These are phyloP conservation scores for Trametes sp. DNA, from an alignment of 1,284 basidiomycete genomes.

Conservation along the genomic window DNA sequence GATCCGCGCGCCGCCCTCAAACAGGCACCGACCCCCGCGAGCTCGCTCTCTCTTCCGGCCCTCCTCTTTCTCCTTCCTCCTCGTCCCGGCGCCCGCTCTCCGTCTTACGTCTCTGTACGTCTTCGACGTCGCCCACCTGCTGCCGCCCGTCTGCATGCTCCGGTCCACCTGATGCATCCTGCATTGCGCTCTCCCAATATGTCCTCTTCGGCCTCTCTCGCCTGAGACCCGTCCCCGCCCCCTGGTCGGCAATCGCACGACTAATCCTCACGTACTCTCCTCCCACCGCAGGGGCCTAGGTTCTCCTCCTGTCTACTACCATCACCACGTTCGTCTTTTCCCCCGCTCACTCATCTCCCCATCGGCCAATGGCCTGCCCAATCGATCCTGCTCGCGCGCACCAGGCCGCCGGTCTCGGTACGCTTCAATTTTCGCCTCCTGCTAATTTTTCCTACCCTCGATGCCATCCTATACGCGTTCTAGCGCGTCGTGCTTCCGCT, in stretches of 20 bases:
- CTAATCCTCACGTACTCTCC: slow-evolving; percentile 21
- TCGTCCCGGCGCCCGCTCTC: slow-evolving; percentile 3
- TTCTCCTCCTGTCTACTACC: slow-evolving; percentile 6
- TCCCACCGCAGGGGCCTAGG: slow-evolving; percentile 2
- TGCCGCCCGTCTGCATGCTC: slow-evolving; percentile 19
- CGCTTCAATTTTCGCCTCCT: slow-evolving; percentile 6
- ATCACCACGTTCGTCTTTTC: slow-evolving; percentile 23
- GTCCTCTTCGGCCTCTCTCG: slow-evolving; percentile 4
- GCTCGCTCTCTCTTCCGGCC: not conserved
- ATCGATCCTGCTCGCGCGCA: slow-evolving; percentile 16
- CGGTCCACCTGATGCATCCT: slow-evolving; percentile 16
- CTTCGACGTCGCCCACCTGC: slow-evolving; percentile 19
- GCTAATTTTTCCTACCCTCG: not conserved
- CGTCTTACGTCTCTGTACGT: slow-evolving; percentile 30
- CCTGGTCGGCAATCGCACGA: slow-evolving; percentile 27
- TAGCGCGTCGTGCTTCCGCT: not conserved
- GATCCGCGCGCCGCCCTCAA: not conserved
- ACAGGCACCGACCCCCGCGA: not conserved
- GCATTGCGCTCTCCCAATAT: not conserved
- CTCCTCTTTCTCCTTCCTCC: not conserved
- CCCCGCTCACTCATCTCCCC: not conserved
- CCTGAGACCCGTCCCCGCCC: slow-evolving; percentile 10
- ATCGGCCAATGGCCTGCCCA: slow-evolving; percentile 11
- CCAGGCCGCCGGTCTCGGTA: slow-evolving; percentile 3
- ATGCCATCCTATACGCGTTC: not conserved